These are phyloP conservation scores for Funneliformis geosporum DNA, from an alignment of 192 early-diverging fungal species.

Conservation along the genomic window DNA sequence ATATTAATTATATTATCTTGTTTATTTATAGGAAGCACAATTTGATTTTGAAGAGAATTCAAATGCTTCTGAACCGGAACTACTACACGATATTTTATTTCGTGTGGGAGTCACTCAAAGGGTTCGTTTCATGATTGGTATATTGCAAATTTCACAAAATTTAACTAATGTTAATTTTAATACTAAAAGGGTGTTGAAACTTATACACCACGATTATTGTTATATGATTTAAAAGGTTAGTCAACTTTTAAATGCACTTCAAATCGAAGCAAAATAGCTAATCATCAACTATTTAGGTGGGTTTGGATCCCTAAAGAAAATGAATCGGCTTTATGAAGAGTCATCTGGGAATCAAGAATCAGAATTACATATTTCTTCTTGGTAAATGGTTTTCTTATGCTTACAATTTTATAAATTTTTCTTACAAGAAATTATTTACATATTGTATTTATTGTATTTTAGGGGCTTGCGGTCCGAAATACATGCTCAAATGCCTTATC, in stretches of 20 bases:
- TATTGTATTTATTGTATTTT: neutral
- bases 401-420: neutral
- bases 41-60: slow-evolving; percentile 45
- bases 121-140: slow-evolving; percentile 35
- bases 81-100: slow-evolving; percentile 61
- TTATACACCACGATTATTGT: slow-evolving; percentile 75
- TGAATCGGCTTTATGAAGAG: slow-evolving; percentile 41
- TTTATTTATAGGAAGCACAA: slow-evolving; percentile 46
- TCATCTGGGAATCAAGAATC: slow-evolving; percentile 44
- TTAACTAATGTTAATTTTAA: too few species aligned
- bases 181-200: slow-evolving; percentile 60
- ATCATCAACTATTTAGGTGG: slow-evolving; percentile 33
- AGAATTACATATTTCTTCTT: slow-evolving; percentile 43
- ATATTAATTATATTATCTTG: neutral
- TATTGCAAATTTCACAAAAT: neutral
- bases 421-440: neutral
- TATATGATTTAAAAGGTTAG: slow-evolving; percentile 78
- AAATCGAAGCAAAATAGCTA: neutral
- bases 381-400: slow-evolving; percentile 19
- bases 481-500: slow-evolving; percentile 16
- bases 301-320: slow-evolving; percentile 47
- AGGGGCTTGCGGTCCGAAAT: slow-evolving; percentile 16
- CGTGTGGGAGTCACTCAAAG: slow-evolving; percentile 49
- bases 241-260: neutral
- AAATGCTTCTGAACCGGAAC: slow-evolving; percentile 43